A percentile compares a stretch with the other conserved stretches of the same genome.
phyloP scores from a whole-genome alignment of 176 grass and related monocot species.

The Bothriochloa decipiens region DNA sequence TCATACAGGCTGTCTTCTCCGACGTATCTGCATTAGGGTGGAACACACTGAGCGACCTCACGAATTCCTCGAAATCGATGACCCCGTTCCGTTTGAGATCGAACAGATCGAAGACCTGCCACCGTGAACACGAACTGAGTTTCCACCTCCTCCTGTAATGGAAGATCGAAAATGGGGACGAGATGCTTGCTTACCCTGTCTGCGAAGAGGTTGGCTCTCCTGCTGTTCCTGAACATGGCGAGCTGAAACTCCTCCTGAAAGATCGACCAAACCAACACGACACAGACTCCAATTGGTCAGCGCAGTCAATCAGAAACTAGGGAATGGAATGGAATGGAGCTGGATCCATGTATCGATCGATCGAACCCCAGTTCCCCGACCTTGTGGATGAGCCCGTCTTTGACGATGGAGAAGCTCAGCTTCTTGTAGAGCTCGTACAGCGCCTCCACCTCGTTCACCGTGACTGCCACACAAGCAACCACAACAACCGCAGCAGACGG shows the following conservation, averaged over 20 bases:
- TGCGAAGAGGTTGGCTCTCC: constrained; percentile 61
- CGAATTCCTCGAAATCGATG: constrained; percentile 82
- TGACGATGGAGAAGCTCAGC: constrained; percentile 72
- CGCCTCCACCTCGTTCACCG: constrained; percentile 77
- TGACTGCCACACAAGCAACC: constrained; percentile 42
- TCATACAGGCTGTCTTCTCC: constrained; percentile 67
- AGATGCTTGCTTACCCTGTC: constrained; percentile 51
- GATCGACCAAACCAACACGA: neutral
- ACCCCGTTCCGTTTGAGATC: constrained; percentile 71
- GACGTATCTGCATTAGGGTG: constrained; percentile 53
- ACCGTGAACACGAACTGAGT: neutral
- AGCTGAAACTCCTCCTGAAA: constrained; percentile 76
- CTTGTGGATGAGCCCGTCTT: constrained; percentile 93
- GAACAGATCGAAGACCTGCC: constrained; percentile 74
- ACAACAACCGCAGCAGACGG: neutral
- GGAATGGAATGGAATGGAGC: neutral
- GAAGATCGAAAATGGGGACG: neutral
- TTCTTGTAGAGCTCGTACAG: constrained; percentile 74
- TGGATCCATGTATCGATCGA: neutral
- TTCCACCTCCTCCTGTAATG: neutral
- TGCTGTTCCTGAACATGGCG: constrained; percentile 77
- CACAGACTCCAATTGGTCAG: neutral
- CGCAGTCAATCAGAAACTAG: neutral
- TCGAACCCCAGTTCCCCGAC: neutral
- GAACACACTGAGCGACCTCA: constrained; percentile 75